A percentile compares a stretch with the other conserved stretches of the same genome.
These are phyloP conservation scores for Furcasterigmium sp. DNA, from an alignment of 2,329 filamentous ascomycete species.

Conservation along the genomic window DNA sequence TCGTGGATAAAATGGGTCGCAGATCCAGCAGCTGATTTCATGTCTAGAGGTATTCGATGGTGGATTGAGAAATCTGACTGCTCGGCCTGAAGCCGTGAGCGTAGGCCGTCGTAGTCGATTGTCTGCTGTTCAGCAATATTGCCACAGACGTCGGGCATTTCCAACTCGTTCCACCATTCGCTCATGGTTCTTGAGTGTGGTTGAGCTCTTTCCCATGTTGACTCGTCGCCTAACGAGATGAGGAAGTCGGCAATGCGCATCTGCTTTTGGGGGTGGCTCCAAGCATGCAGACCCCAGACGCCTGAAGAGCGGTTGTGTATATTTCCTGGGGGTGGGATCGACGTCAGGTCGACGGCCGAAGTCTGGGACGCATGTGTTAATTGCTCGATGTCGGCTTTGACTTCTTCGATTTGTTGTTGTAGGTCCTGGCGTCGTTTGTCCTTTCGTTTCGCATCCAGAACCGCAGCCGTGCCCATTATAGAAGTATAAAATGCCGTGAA, in stretches of 20 bases:
- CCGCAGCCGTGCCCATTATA: constrained; percentile 59
- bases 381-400: constrained; percentile 39
- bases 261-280: constrained; percentile 1
- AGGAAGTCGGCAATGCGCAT: constrained; percentile 6
- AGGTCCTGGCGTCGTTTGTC: constrained; percentile 52
- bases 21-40: too few species aligned
- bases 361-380: constrained; percentile 26
- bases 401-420: constrained; percentile 54
- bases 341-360: constrained; percentile 7
- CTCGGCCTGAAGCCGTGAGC: background rate
- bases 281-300: background rate
- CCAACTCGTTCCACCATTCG: constrained; percentile 3
- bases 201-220: background rate
- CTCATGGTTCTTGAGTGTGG: constrained; percentile 3
- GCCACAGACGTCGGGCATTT: background rate
- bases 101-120: constrained; percentile 3
- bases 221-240: constrained; percentile 3
- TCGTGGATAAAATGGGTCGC: too few species aligned
- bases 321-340: constrained; percentile 17
- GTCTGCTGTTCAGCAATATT: background rate
- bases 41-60: background rate
- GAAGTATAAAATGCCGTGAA: constrained; percentile 65
- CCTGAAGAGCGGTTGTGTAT: constrained; percentile 8
- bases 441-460: constrained; percentile 57
- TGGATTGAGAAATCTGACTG: background rate